Evolutionary conservation across 2,329 filamentous ascomycete species (phyloP), one percentile per base, ranked within the genome.

Genomic region (Aureobasidium sp.): DNA sequence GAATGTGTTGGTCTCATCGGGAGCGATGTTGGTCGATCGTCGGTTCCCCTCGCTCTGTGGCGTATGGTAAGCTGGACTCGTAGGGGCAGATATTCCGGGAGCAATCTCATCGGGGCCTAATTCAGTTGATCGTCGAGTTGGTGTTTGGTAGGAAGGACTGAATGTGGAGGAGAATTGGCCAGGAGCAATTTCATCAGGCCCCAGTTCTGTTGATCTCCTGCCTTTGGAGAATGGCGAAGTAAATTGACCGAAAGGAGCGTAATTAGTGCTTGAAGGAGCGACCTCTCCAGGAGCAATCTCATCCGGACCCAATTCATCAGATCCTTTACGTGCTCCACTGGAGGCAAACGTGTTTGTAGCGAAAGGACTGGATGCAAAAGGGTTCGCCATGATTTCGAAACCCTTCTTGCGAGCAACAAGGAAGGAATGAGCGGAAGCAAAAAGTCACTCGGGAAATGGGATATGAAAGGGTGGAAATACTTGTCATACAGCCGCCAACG

Each of bases 401-500:
- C 38, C 48, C 19, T 34, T 6, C 48, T 52, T 25, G 48, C 29
- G n/a, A 16, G 11, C 6, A 32, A 38, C 24, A 50, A 40, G 25
- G 17, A 29, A 50, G 35, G 12, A 50, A 19, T 16, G 22, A 12
- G n/a, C n/a, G 29, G 17, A 38, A 16, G 22, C 16, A 50, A 25
- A 40, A 12, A 40, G 38, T 27, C 19, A n/a, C 12, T 14, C 17
- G 16, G 48, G 48, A 24, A 21, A 25, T 19, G 38, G 21, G 27
- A 30, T 12, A 12, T 30, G 27, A 12, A 30, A 27, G 14, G 21
- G 21, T 27, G 34, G 19, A 25, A 41, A 21, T 41, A 52, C 48
- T 41, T 52, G n/a, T 38, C 48, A 35, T 52, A 27, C 10, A 35
- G 48, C 37, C 29, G 8, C 34, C 14, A 17, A 29, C 37, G 34